phyloP scores from a whole-genome alignment of 148 eudicot species.

The Cornus florida region DNA sequence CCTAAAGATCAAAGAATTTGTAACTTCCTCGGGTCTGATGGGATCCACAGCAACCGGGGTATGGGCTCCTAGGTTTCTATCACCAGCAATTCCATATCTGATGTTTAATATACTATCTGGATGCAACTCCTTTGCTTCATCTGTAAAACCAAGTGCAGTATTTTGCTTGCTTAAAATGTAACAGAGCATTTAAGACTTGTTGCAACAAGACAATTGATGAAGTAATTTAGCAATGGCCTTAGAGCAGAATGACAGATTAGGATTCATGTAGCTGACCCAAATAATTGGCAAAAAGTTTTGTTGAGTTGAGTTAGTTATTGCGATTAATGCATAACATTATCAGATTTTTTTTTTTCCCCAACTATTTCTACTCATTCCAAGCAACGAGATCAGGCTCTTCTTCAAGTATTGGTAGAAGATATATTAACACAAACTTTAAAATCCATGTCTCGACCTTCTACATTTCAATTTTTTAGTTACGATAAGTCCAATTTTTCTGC shows the following conservation, averaged over 20 bases:
- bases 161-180: neutral
- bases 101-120: constrained; percentile 72
- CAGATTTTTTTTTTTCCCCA: neutral
- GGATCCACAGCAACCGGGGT: constrained; percentile 50
- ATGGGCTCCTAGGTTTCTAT: constrained; percentile 80
- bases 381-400: neutral
- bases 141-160: constrained; percentile 40
- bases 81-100: constrained; percentile 68
- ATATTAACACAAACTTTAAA: neutral
- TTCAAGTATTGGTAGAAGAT: neutral
- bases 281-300: too few relatives aligned
- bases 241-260: too few relatives aligned
- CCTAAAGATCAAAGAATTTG: constrained; percentile 59
- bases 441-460: neutral
- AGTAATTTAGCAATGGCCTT: neutral
- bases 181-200: neutral
- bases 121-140: constrained; percentile 39
- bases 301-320: too few relatives aligned
- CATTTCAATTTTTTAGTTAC: neutral
- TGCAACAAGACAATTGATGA: neutral
- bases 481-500: neutral
- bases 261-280: too few relatives aligned
- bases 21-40: constrained; percentile 27
- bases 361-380: neutral
- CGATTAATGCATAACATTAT: neutral